Evolutionary conservation across 108 stramenopile genomes (phyloP), one percentile per base, ranked within the genome.

Genomic region (Skeletonema costatum): DNA sequence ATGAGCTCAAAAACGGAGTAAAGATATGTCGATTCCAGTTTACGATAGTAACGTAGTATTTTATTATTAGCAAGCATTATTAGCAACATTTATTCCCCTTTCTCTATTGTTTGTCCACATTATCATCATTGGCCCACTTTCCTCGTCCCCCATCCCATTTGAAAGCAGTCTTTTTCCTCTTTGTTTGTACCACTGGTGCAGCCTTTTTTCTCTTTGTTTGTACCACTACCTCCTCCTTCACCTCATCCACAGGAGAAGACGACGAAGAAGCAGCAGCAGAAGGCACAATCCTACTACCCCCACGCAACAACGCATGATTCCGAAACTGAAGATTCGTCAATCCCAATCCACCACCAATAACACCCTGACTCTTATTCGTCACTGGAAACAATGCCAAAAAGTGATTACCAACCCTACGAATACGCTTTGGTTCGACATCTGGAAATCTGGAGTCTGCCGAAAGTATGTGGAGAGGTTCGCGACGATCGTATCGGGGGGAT

Each of bases 371-470:
- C 11, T 42, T 25, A 25, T 25, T 21, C 10, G 61, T 53, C 32
- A 82, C 36, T 0, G 94, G 94, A 82, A 95, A 95, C 32, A 98
- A 71, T 14, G 94, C 92, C 80, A 98, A 84, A 80, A 98, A 98
- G 78, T 98, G 98, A 88, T 98, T 98, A 19, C 97, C 98, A 10
- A 84, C 70, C 32, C 76, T 70, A 48, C 85, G 60, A 66, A 93
- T 91, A 42, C 80, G 70, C 29, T 91, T 91, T 16, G 94, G 93
- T 61, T 66, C 32, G 11, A 98, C 33, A 71, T 97, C 93, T 17
- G 98, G 97, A 82, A 97, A 98, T 36, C 98, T 79, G 21, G 90
- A 88, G 73, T 98, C 95, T 60, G 90, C 91, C 14, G 73, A 83
- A 38, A 95, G 70, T 60, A 97, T 91, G 69, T 93, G 90, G 9